These are phyloP conservation scores for Epichloe sylvatica DNA, from an alignment of 2,329 filamentous ascomycete genomes.

Conservation along the genomic window DNA sequence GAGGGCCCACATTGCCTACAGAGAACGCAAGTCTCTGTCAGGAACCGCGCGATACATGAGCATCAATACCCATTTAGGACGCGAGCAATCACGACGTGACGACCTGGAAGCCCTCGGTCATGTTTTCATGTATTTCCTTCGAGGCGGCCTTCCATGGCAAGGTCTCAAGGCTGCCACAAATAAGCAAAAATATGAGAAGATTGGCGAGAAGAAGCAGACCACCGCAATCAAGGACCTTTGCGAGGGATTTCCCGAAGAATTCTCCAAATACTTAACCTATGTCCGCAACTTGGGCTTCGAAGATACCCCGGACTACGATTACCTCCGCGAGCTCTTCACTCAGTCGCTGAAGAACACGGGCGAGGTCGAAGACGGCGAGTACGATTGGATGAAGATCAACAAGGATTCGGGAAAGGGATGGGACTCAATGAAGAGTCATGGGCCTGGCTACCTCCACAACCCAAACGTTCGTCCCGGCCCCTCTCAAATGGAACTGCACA, in stretches of 20 bases:
- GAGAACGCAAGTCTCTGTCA: constrained; percentile 90
- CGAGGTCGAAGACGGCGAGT: constrained; percentile 93
- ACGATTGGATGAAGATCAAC: constrained; percentile 99
- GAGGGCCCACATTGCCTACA: constrained; percentile 96
- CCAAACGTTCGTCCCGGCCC: constrained; percentile 65
- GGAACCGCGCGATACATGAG: constrained; percentile 98
- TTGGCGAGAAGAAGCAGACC: constrained; percentile 99
- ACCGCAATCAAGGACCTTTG: constrained; percentile 94
- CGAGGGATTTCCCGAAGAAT: constrained; percentile 91
- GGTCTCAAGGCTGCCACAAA: constrained; percentile 60
- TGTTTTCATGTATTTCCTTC: constrained; percentile 62
- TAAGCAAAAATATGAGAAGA: constrained; percentile 99
- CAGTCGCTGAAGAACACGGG: constrained; percentile 88
- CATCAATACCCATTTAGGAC: constrained; percentile 95
- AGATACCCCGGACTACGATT: constrained; percentile 96
- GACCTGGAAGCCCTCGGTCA: constrained; percentile 79
- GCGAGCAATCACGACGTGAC: constrained; percentile 90
- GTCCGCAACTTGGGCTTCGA: constrained; percentile 97
- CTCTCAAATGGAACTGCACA: constrained; percentile 74
- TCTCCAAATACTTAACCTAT: constrained; percentile 94
- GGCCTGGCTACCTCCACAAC: constrained; percentile 50
- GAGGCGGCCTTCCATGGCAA: constrained; percentile 59
- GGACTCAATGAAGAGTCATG: constrained; percentile 59
- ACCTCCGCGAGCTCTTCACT: constrained; percentile 89
- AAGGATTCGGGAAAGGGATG: constrained; percentile 72